phyloP scores from a whole-genome alignment of 352 stramenopile species.

The Globisporangium apiculatum region DNA sequence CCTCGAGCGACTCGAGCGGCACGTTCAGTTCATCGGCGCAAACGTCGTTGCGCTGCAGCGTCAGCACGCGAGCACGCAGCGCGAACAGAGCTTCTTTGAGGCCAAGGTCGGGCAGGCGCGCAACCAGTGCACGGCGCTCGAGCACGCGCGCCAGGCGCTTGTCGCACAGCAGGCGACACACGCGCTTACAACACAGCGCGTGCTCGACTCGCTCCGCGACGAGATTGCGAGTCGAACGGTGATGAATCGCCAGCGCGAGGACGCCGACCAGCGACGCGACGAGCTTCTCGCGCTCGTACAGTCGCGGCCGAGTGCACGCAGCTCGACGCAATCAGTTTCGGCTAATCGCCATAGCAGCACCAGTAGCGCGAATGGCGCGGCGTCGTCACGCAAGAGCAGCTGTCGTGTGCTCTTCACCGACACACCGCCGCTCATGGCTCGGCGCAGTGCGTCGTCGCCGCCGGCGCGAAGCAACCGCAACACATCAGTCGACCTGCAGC shows the following conservation, averaged over 20 bases:
- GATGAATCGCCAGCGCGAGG: constrained; percentile 28
- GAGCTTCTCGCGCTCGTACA: constrained; percentile 45
- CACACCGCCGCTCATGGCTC: constrained; percentile 1
- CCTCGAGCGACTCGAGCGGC: constrained; percentile 29
- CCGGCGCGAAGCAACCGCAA: constrained; percentile 10
- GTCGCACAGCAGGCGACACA: constrained; percentile 17
- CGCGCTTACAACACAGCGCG: constrained; percentile 19
- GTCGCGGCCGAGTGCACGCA: constrained; percentile 10
- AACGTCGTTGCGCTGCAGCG: constrained; percentile 26
- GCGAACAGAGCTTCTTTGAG: constrained; percentile 28
- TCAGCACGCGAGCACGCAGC: constrained; percentile 15
- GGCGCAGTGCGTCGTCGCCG: background rate
- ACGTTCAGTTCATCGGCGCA: constrained; percentile 29
- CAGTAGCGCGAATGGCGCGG: background rate
- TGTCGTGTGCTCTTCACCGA: background rate
- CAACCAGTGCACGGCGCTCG: constrained; percentile 25
- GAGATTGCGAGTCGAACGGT: constrained; percentile 38
- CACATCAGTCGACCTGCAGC: constrained; percentile 20
- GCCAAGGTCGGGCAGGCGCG: constrained; percentile 29
- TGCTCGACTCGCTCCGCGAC: constrained; percentile 40
- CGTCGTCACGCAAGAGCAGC: constrained; percentile 3
- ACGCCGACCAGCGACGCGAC: constrained; percentile 39
- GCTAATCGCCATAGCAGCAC: background rate
- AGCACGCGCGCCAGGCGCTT: constrained; percentile 20
- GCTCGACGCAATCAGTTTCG: background rate